Evolutionary conservation across 1,284 basidiomycete genomes (phyloP).

Genomic region (Peniophora sp.): DNA sequence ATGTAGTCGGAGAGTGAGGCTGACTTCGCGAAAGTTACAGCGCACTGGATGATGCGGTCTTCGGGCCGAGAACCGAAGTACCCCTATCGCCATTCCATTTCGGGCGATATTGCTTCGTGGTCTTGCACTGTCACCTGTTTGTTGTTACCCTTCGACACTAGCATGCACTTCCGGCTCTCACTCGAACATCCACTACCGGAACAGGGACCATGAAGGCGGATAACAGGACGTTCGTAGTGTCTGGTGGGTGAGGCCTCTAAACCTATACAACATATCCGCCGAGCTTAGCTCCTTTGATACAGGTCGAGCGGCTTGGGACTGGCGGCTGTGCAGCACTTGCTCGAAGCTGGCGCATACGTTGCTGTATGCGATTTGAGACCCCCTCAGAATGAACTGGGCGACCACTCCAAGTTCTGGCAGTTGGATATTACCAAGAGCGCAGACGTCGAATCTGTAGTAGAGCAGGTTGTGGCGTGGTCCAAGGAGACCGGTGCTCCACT

Average conservation of each 20-base stretch:
- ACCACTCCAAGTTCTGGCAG: constrained; percentile 33
- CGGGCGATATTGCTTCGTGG: no score
- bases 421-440: constrained; percentile 33
- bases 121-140: no score
- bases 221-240: constrained; percentile 43
- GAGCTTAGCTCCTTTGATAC: not conserved
- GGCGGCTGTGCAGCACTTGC: constrained; percentile 37
- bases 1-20: not conserved
- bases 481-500: constrained; percentile 32
- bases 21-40: no score
- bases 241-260: constrained; percentile 35
- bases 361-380: constrained; percentile 41
- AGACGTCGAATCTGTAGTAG: constrained; percentile 33
- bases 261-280: not conserved
- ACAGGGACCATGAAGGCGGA: constrained; percentile 42
- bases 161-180: no score
- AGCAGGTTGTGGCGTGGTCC: constrained; percentile 34
- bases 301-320: constrained; percentile 50
- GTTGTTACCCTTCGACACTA: no score
- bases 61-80: no score
- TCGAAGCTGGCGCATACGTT: constrained; percentile 32
- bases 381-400: constrained; percentile 20
- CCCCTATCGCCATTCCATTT: no score
- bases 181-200: no score
- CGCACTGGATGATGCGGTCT: no score